phyloP scores from a whole-genome alignment of 345 rosid species.

The Sisymbrium irio region DNA sequence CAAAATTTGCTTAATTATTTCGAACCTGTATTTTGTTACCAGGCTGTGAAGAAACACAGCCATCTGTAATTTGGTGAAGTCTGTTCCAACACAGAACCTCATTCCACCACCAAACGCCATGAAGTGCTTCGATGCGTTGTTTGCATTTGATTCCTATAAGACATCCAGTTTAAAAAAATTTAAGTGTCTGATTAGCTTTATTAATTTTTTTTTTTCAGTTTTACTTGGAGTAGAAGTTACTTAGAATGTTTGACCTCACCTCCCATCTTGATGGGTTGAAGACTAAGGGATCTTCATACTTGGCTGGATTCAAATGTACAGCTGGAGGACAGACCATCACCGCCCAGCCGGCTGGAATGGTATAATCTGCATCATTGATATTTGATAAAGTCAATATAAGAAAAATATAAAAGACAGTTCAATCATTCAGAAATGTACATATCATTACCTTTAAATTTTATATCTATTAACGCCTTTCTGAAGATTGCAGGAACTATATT shows the following conservation, averaged over 20 bases:
- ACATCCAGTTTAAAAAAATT: background rate
- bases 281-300: conserved; percentile 70
- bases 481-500: conserved; percentile 94
- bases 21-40: conserved; percentile 82
- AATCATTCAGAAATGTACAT: conserved; percentile 9
- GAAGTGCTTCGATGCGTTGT: conserved; percentile 69
- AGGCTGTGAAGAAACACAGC: conserved; percentile 91
- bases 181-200: background rate
- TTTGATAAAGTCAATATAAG: conserved; percentile 24
- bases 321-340: conserved; percentile 99
- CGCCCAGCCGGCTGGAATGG: conserved; percentile 96
- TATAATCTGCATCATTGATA: conserved; percentile 55
- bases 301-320: conserved; percentile 77
- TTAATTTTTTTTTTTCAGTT: background rate
- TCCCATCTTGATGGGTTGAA: conserved; percentile 97
- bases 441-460: conserved; percentile 68
- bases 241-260: conserved; percentile 45
- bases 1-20: background rate
- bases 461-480: conserved; percentile 74
- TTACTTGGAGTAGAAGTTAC: conserved; percentile 23
- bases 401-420: background rate
- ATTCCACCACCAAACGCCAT: conserved; percentile 99
- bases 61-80: conserved; percentile 91
- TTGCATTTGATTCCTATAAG: conserved; percentile 52
- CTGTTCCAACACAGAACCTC: conserved; percentile 97